phyloP scores from a whole-genome alignment of 495 filamentous ascomycete species.

The Aspergillus mulundensis region DNA sequence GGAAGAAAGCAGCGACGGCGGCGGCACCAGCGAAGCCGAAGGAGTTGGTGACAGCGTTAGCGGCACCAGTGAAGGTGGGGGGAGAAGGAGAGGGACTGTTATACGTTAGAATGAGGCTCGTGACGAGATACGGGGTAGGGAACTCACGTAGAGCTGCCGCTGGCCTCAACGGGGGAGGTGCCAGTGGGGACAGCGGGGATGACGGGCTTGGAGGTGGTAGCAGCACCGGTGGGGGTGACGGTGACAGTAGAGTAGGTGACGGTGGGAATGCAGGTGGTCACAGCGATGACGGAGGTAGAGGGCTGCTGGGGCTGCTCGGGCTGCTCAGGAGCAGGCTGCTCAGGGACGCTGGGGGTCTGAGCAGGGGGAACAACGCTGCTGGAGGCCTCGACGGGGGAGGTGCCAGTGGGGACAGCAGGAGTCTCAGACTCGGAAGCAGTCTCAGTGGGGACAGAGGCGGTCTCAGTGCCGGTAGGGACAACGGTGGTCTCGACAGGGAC shows the following conservation, averaged over 20 bases:
- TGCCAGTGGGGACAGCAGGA: slow-evolving; percentile 6
- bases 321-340: slow-evolving; percentile 12
- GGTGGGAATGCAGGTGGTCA: slow-evolving; percentile 45
- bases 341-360: slow-evolving; percentile 14
- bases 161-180: slow-evolving; percentile 21
- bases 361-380: slow-evolving; percentile 1
- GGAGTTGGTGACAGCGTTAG: slow-evolving; percentile 44
- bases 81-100: slow-evolving; percentile 29
- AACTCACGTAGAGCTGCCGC: slow-evolving; percentile 26
- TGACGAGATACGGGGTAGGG: not conserved
- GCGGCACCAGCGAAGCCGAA: slow-evolving; percentile 47
- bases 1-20: slow-evolving; percentile 49
- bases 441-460: not conserved
- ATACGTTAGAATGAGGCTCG: slow-evolving; percentile 11
- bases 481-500: slow-evolving; percentile 18
- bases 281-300: slow-evolving; percentile 26
- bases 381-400: slow-evolving; percentile 1
- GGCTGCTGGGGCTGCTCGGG: slow-evolving; percentile 11
- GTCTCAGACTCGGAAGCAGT: not conserved
- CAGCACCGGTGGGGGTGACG: slow-evolving; percentile 15
- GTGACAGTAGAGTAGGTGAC: slow-evolving; percentile 39
- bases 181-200: slow-evolving; percentile 25
- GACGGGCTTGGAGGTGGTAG: slow-evolving; percentile 25
- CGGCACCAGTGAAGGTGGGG: slow-evolving; percentile 46
- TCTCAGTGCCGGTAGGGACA: slow-evolving; percentile 9